Percentiles rank a stretch among this genome's conserved stretches.
phyloP scores from a whole-genome alignment of 2,329 filamentous ascomycete species.

The Cordyceps cateniannulata region DNA sequence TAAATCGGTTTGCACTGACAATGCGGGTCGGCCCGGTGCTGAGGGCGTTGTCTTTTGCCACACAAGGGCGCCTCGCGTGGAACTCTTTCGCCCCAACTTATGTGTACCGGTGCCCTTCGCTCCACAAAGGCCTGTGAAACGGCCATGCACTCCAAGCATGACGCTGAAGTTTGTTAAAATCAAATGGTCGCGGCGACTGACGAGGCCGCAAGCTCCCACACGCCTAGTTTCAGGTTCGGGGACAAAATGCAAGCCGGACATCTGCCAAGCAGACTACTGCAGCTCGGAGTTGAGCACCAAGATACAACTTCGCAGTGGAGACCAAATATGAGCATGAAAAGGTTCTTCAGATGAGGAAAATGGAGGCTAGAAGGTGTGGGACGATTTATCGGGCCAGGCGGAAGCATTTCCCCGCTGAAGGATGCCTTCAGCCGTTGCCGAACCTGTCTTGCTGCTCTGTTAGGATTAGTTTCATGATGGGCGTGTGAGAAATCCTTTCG shows the following conservation, averaged over 20 bases:
- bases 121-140: neutral
- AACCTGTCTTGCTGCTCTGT: slow-evolving; percentile 1
- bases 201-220: neutral
- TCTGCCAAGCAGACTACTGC: neutral
- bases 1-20: neutral
- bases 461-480: neutral
- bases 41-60: neutral
- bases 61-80: neutral
- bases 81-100: neutral
- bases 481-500: neutral
- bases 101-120: neutral
- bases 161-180: neutral
- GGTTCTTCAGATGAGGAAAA: neutral
- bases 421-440: slow-evolving; percentile 5
- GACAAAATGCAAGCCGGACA: neutral
- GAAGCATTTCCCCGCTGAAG: slow-evolving; percentile 3
- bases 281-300: neutral
- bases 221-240: neutral
- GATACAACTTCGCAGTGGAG: neutral
- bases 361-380: neutral
- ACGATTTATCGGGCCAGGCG: slow-evolving; percentile 1
- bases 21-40: slow-evolving; percentile 1
- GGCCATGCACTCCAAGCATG: neutral
- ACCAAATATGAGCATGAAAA: neutral
- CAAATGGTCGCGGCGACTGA: neutral